Evolutionary conservation across 2,329 filamentous ascomycete species (phyloP), one percentile per base, ranked within the genome.

Genomic region (Stachybotrys chartarum): DNA sequence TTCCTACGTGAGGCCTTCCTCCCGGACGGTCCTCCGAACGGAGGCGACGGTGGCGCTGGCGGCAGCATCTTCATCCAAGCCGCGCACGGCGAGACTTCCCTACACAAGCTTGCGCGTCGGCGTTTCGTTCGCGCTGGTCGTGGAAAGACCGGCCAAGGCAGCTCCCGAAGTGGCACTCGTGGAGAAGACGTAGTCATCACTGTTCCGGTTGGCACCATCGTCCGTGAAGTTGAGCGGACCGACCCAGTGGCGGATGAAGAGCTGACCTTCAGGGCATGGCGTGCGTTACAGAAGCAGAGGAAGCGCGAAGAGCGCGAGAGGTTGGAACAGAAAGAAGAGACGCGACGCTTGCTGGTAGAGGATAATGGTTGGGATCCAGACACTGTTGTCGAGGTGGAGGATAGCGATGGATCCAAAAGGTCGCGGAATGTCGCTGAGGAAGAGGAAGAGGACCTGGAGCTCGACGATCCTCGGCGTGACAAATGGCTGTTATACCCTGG

Each of bases 21-120:
- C 32, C 83, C 86, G 49, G 86, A 96, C 60, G 94, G 94, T 0
- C 94, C 94, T 11, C 84, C 94, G 10, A 97, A 99, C 70, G 94
- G 94, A 51, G 94, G 94, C 57, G 91, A 99, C 68, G 94, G 94
- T 47, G 94, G 94, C 5, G 88, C 85, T 55, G 94, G 94, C 58
- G 94, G 94, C 45, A 95, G 88, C 64, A 79, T 99, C 61, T 97
- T 96, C 70, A 95, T 99, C 56, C 93, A 97, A 72, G 92, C 94
- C 7, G 85, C 96, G 1, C 85, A 88, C 54, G 91, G 91, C 57
- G 89, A 97, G 72, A 97, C 91, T 0, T 96, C 91, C 54, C 75
- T 99, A 58, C 92, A 97, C 74, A 97, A 97, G 73, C 78, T 99
- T 10, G 87, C 90, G 1, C 81, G 93, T 46, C 79, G 87, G 61